Evolutionary conservation across 495 filamentous ascomycete species (phyloP), one percentile per base, ranked within the genome.

Genomic region (Haplographium delicatum): DNA sequence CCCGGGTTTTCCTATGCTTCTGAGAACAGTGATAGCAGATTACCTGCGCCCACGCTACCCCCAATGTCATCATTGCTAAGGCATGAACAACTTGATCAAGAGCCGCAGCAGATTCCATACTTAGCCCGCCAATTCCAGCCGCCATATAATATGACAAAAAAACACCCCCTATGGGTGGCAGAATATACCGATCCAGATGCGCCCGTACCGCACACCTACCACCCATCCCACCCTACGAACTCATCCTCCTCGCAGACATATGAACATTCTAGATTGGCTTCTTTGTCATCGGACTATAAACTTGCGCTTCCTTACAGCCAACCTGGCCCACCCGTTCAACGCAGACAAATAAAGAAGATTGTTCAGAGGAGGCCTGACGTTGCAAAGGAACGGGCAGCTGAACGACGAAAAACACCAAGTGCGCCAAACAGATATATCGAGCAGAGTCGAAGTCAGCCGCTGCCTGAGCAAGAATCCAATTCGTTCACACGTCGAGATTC

Each of bases 301-400:
- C 23, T 49, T 18, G 24, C 38, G 2, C 15, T 28, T 24, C 16
- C 15, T 16, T 46, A 44, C 10, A 11, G 20, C 5, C 42, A 24
- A 25, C 13, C 5, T 30, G n/a, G 22, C 2, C 44, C 46, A 13
- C 44, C 35, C 13, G 38, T 35, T 42, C 50, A 40, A 42, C 56
- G 44, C 18, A 52, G 56, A 37, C 50, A 53, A 40, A 20, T 51
- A 20, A 58, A 53, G 27, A 58, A 58, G 38, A 58, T 58, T 10
- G 18, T 31, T 25, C 49, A 52, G 45, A 58, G 54, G 41, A 28
- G 40, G 30, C 24, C 9, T 22, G 54, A 52, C 16, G 18, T 18
- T 19, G 34, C 27, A 10, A 54, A 54, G 24, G 51, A 22, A 38
- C 39, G 28, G 43, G n/a, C 25, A 33, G 20, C 31, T 10, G n/a